Evolutionary conservation across 2,329 filamentous ascomycete species (phyloP).

Genomic region (Colletotrichum tamarilloi): DNA sequence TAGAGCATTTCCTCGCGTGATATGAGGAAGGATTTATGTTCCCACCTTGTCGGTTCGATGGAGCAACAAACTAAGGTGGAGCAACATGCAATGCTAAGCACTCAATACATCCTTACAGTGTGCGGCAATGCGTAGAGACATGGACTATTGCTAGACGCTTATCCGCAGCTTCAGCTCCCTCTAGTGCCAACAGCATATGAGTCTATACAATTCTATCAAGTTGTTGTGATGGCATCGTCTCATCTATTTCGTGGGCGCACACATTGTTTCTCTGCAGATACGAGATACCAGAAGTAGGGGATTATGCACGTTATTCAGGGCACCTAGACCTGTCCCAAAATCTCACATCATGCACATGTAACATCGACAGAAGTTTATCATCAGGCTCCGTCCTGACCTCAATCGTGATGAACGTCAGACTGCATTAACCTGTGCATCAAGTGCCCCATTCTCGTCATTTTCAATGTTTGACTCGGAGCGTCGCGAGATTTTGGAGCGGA

Average conservation of each 20-base stretch:
- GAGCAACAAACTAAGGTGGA: not conserved
- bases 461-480: not conserved
- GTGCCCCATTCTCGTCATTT: not conserved
- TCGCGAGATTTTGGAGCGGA: not conserved
- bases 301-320: not conserved
- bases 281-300: not conserved
- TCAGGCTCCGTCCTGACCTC: not conserved
- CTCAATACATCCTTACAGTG: too few species aligned
- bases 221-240: not conserved
- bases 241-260: not conserved
- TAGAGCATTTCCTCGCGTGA: not conserved
- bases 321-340: not conserved
- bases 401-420: not conserved
- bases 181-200: too few species aligned
- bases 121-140: not conserved
- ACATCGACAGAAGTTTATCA: not conserved
- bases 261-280: not conserved
- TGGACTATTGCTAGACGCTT: not conserved
- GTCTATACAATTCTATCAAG: not conserved
- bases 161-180: not conserved
- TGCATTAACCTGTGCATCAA: not conserved
- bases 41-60: not conserved
- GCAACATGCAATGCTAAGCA: not conserved
- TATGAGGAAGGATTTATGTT: not conserved
- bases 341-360: not conserved